Evolutionary conservation across 2,329 filamentous ascomycete genomes (phyloP), one percentile per base, ranked within the genome.

Genomic region (Colletotrichum scovillei): DNA sequence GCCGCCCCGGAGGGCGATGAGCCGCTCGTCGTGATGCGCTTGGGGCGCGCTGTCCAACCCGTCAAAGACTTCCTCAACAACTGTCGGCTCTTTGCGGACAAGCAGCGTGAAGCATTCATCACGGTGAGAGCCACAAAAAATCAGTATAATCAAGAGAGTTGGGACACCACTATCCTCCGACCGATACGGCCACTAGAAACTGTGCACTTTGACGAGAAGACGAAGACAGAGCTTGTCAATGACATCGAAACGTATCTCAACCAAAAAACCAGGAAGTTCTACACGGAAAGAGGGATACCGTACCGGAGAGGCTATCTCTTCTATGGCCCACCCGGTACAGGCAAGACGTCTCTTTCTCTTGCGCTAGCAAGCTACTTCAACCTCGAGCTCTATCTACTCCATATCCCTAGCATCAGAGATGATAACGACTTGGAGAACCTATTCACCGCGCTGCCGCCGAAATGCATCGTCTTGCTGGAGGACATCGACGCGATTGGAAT

Each of bases 271-370:
- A 78, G 90, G 16, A 88, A 88, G 26, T 95, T 92, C 89, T 95
- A 95, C 79, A 86, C 92, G 35, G 88, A 93, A 72, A 89, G 92
- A 28, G 92, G 92, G 28, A 94, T 95, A 72, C 93, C 93, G 0
- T 95, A 95, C 78, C 87, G 93, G 12, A 85, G 93, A 64, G 93
- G 92, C 11, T 95, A 94, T 77, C 86, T 95, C 5, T 86, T 95
- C 0, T 89, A 94, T 77, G 93, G 93, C 0, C 92, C 93, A 2
- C 93, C 92, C 0, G 93, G 93, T 0, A 94, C 92, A 0, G 92
- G 93, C 52, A 94, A 95, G 81, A 94, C 91, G 67, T 93, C 92
- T 0, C 93, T 95, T 76, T 93, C 94, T 46, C 90, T 94, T 77
- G 93, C 92, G 1, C 83, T 95, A 8, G 93, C 93, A 1, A 92